phyloP scores from a whole-genome alignment of 495 filamentous ascomycete genomes.

The Saxispiralis lemnorum region DNA sequence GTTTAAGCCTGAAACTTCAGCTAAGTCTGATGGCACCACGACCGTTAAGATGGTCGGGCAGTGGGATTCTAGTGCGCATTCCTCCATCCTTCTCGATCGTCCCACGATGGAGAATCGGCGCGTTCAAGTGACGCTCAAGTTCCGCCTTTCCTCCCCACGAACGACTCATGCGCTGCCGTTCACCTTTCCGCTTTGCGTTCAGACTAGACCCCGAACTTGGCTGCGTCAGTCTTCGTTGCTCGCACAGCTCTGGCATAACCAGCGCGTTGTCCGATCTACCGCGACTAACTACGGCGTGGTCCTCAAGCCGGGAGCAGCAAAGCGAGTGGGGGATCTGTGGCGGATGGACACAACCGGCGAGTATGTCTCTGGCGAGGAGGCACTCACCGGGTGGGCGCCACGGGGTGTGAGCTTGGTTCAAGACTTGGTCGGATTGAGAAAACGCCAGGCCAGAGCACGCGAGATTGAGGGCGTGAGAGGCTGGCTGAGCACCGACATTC shows the following conservation, averaged over 20 bases:
- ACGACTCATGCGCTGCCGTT: constrained; percentile 72
- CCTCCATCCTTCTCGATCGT: constrained; percentile 73
- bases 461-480: constrained; percentile 69
- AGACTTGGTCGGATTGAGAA: constrained; percentile 58
- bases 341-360: constrained; percentile 87
- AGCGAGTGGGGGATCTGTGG: constrained; percentile 85
- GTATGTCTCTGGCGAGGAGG: constrained; percentile 89
- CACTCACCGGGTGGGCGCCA: constrained; percentile 65
- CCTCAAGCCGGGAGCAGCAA: constrained; percentile 73
- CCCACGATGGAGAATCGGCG: constrained; percentile 79
- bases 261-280: constrained; percentile 70
- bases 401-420: constrained; percentile 72
- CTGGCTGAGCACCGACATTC: constrained; percentile 32
- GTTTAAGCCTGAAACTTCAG: constrained; percentile 53
- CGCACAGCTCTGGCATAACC: constrained; percentile 67
- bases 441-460: constrained; percentile 47
- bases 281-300: constrained; percentile 69
- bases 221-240: constrained; percentile 73
- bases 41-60: constrained; percentile 70
- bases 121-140: constrained; percentile 69
- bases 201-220: constrained; percentile 70
- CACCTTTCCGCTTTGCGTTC: constrained; percentile 56
- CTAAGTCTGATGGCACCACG: constrained; percentile 81
- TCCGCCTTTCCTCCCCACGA: constrained; percentile 64
- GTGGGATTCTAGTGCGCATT: constrained; percentile 91